Percentiles rank a stretch among this genome's conserved stretches.
phyloP scores from a whole-genome alignment of 2,329 filamentous ascomycete species.

The Trichophyton simii region DNA sequence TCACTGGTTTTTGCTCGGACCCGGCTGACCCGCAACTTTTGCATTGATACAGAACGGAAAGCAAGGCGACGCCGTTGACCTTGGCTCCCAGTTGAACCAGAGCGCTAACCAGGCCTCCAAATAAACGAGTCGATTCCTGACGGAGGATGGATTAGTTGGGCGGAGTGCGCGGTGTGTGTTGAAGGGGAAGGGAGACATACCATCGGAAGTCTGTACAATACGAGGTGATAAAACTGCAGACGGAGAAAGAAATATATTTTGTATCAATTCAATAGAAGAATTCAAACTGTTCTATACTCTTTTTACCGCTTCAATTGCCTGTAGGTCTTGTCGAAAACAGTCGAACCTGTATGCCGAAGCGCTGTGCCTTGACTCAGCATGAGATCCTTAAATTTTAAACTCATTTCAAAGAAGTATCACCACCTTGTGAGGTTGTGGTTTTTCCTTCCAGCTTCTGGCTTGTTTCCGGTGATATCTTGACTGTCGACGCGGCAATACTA shows the following conservation, averaged over 20 bases:
- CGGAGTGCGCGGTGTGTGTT: neutral
- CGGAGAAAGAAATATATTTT: neutral
- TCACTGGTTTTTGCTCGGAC: neutral
- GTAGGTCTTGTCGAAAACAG: neutral
- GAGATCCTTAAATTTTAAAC: neutral
- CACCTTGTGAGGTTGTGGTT: neutral
- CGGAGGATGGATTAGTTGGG: neutral
- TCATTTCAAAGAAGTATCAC: neutral
- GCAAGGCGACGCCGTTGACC: conserved; percentile 54
- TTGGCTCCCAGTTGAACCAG: conserved; percentile 15
- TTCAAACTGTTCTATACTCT: neutral
- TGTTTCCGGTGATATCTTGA: neutral
- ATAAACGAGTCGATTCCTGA: neutral
- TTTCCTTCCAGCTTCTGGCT: neutral
- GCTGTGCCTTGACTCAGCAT: neutral
- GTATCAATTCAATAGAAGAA: conserved; percentile 1
- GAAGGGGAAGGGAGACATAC: neutral
- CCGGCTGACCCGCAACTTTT: neutral
- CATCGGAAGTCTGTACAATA: neutral
- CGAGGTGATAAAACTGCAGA: neutral
- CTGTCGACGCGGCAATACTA: neutral
- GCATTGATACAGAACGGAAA: conserved; percentile 65
- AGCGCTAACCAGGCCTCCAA: conserved; percentile 32
- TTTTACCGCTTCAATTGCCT: neutral
- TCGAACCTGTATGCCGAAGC: neutral